Evolutionary conservation across 768 basidiomycete genomes (phyloP).

Genomic region (Hericium coralloides): DNA sequence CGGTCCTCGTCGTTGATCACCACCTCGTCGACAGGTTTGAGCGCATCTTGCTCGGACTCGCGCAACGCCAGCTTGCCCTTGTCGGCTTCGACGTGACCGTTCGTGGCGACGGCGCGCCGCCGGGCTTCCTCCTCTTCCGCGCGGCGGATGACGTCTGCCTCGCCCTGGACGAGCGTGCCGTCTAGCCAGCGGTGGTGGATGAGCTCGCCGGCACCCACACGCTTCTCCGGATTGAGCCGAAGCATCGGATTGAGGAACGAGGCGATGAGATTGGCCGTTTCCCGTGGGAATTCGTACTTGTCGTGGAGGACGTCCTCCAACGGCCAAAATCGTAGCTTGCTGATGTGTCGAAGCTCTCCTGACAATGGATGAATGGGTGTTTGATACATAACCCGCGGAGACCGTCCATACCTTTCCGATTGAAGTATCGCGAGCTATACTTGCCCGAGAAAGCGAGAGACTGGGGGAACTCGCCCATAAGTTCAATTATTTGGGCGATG

Average conservation of each 20-base stretch:
- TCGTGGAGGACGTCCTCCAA: slow-evolving; percentile 76
- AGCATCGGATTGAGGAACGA: slow-evolving; percentile 88
- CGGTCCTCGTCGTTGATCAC: neutral
- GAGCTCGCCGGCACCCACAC: slow-evolving; percentile 83
- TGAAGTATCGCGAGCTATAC: slow-evolving; percentile 93
- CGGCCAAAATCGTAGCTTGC: slow-evolving; percentile 90
- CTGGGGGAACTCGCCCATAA: slow-evolving; percentile 85
- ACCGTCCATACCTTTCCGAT: slow-evolving; percentile 69
- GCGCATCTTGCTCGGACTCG: slow-evolving; percentile 38
- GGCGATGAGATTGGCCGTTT: slow-evolving; percentile 74
- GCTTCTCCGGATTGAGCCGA: slow-evolving; percentile 76
- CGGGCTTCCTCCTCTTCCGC: slow-evolving; percentile 46
- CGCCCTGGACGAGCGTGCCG: slow-evolving; percentile 79
- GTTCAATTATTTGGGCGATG: slow-evolving; percentile 95
- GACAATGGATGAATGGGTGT: neutral
- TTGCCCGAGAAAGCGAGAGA: slow-evolving; percentile 82
- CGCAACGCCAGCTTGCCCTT: neutral
- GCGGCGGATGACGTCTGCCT: slow-evolving; percentile 70
- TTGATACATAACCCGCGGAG: neutral
- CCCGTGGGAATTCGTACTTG: slow-evolving; percentile 87
- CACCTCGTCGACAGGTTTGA: slow-evolving; percentile 70
- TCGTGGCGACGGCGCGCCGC: slow-evolving; percentile 26
- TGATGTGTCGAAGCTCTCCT: slow-evolving; percentile 89
- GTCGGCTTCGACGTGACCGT: slow-evolving; percentile 24
- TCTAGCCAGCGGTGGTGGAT: slow-evolving; percentile 84